phyloP scores from a whole-genome alignment of 805 yeast genomes.

The Metschnikowia lunata region DNA sequence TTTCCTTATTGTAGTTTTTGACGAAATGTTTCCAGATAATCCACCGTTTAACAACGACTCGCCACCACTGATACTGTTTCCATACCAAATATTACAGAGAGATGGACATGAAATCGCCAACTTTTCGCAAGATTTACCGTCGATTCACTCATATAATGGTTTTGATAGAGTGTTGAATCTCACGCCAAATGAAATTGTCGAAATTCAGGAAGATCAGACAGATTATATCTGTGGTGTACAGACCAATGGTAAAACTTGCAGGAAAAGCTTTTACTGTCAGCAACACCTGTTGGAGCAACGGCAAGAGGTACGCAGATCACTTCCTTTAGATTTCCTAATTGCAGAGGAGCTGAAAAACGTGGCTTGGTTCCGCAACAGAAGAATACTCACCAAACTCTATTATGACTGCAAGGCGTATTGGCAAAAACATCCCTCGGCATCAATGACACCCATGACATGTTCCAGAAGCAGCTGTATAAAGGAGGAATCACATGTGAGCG shows the following conservation, averaged over 20 bases:
- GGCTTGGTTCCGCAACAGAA: conserved; percentile 9
- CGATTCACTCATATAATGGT: conserved; percentile 2
- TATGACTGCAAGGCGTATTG: conserved; percentile 14
- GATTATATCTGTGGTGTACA: conserved; percentile 18
- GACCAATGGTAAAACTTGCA: conserved; percentile 8
- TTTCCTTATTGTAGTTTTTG: background rate
- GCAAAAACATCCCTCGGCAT: conserved; percentile 7
- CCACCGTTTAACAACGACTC: background rate
- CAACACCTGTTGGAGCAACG: conserved; percentile 14
- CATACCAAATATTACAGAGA: conserved; percentile 9
- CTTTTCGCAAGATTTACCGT: background rate
- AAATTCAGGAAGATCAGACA: conserved; percentile 10
- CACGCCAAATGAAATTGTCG: conserved; percentile 11
- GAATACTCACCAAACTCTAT: conserved; percentile 11
- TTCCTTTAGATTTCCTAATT: conserved; percentile 12
- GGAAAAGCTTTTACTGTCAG: conserved; percentile 11
- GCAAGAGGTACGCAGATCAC: conserved; percentile 8
- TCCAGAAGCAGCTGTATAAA: conserved; percentile 11
- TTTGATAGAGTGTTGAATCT: conserved; percentile 12
- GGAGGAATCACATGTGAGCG: background rate
- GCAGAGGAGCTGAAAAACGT: conserved; percentile 11
- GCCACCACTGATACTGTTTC: conserved; percentile 10
- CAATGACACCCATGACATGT: conserved; percentile 11
- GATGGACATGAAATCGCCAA: background rate
- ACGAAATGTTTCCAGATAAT: conserved; percentile 2